These are phyloP conservation scores for Synchytrium microbalum DNA, from an alignment of 371 early-diverging fungal genomes.

Conservation along the genomic window DNA sequence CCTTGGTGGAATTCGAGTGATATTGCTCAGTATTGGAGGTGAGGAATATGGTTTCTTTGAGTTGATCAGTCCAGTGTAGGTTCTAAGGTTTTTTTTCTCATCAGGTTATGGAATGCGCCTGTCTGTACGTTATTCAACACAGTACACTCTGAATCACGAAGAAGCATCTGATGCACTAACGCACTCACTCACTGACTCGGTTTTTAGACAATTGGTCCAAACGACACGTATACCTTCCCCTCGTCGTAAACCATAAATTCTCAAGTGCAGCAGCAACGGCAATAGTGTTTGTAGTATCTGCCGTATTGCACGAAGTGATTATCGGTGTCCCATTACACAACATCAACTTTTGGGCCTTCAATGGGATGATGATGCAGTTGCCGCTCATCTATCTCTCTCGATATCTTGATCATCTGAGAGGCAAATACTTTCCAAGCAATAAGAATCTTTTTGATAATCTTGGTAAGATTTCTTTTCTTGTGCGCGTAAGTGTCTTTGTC, in stretches of 20 bases:
- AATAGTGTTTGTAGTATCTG: conserved; percentile 71
- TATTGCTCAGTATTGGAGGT: conserved; percentile 57
- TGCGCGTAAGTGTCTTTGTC: neutral
- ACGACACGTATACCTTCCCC: conserved; percentile 77
- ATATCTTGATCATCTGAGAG: conserved; percentile 22
- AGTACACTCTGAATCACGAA: conserved; percentile 48
- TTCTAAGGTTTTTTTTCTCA: conserved; percentile 52
- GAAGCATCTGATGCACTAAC: neutral
- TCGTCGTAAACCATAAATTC: conserved; percentile 42
- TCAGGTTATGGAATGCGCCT: conserved; percentile 84
- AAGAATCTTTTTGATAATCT: conserved; percentile 52
- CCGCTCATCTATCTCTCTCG: conserved; percentile 70
- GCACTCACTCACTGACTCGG: neutral
- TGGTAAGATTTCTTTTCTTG: conserved; percentile 74
- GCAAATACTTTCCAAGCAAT: conserved; percentile 57
- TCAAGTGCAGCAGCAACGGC: conserved; percentile 48
- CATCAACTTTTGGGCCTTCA: conserved; percentile 72
- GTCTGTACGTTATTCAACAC: too few species aligned
- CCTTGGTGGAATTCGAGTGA: conserved; percentile 76
- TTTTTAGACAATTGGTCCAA: conserved; percentile 46
- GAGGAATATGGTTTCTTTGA: too few species aligned
- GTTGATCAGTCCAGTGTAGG: neutral
- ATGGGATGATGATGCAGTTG: conserved; percentile 67
- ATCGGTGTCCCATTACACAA: conserved; percentile 79
- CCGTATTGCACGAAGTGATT: conserved; percentile 76